These are phyloP conservation scores for Nicotiana obtusifolia DNA, from an alignment of 257 asterid species.

Conservation along the genomic window DNA sequence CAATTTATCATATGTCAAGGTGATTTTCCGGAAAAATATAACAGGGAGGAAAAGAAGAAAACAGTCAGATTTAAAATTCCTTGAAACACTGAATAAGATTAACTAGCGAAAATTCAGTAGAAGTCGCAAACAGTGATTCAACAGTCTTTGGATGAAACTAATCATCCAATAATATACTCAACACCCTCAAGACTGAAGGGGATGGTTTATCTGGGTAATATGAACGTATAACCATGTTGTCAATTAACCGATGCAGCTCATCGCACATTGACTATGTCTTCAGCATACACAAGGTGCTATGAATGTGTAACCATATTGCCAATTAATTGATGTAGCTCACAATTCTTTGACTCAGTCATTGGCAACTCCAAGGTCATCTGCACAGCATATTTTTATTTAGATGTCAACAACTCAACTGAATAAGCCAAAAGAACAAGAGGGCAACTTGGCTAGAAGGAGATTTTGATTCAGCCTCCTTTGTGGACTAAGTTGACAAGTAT, in stretches of 20 bases:
- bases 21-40: not conserved
- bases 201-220: slow-evolving; percentile 22
- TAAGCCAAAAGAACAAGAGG: not conserved
- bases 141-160: not conserved
- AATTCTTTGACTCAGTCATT: slow-evolving; percentile 42
- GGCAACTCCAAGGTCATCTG: slow-evolving; percentile 74
- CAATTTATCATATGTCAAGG: not conserved
- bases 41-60: not conserved
- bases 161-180: not conserved
- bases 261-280: slow-evolving; percentile 36
- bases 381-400: not conserved
- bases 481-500: not conserved
- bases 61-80: not conserved
- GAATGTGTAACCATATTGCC: slow-evolving; percentile 37
- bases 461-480: not conserved
- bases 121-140: not conserved
- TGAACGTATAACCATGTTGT: slow-evolving; percentile 32
- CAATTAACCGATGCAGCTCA: slow-evolving; percentile 45
- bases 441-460: not conserved
- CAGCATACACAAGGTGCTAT: slow-evolving; percentile 49
- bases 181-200: not conserved
- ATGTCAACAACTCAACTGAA: not conserved
- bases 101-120: not conserved
- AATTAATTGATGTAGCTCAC: slow-evolving; percentile 45
- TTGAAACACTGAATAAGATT: too few species aligned